phyloP scores from a whole-genome alignment of 768 basidiomycete genomes.

The Coprinopsis cinerea region DNA sequence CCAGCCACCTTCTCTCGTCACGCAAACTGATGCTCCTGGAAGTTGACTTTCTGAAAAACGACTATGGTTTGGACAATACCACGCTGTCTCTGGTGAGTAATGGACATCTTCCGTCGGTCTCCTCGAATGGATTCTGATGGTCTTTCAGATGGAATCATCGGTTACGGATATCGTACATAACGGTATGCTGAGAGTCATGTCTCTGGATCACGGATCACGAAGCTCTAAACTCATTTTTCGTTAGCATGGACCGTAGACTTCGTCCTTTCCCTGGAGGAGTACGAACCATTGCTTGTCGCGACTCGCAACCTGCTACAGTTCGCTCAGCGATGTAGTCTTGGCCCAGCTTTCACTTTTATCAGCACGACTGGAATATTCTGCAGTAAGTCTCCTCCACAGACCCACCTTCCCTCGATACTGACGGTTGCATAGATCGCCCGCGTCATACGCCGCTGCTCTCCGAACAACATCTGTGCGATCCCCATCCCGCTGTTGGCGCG shows the following conservation, averaged over 20 bases:
- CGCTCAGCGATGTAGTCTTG: slow-evolving; percentile 8
- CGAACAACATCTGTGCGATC: slow-evolving; percentile 19
- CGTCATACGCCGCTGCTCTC: too few species aligned
- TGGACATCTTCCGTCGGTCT: neutral
- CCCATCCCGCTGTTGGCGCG: slow-evolving; percentile 20
- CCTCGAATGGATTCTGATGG: neutral
- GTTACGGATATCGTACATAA: slow-evolving; percentile 23
- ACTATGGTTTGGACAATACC: neutral
- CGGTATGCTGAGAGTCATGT: slow-evolving; percentile 9
- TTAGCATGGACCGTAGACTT: slow-evolving; percentile 37
- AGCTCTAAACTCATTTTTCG: neutral
- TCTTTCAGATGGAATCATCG: slow-evolving; percentile 6
- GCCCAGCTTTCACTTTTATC: slow-evolving; percentile 24
- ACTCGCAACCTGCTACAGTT: slow-evolving; percentile 16
- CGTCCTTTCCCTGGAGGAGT: slow-evolving; percentile 8
- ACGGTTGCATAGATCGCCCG: too few species aligned
- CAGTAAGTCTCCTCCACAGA: too few species aligned
- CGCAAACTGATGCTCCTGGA: neutral
- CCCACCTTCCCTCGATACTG: too few species aligned
- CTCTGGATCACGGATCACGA: neutral
- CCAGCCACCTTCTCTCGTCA: neutral
- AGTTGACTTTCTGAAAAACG: neutral
- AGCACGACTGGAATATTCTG: slow-evolving; percentile 28
- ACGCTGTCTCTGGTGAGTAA: neutral
- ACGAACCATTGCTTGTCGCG: slow-evolving; percentile 20